These are phyloP conservation scores for Nothophaeocryptopus gaeumannii DNA, from an alignment of 2,329 filamentous ascomycete species.

Conservation along the genomic window DNA sequence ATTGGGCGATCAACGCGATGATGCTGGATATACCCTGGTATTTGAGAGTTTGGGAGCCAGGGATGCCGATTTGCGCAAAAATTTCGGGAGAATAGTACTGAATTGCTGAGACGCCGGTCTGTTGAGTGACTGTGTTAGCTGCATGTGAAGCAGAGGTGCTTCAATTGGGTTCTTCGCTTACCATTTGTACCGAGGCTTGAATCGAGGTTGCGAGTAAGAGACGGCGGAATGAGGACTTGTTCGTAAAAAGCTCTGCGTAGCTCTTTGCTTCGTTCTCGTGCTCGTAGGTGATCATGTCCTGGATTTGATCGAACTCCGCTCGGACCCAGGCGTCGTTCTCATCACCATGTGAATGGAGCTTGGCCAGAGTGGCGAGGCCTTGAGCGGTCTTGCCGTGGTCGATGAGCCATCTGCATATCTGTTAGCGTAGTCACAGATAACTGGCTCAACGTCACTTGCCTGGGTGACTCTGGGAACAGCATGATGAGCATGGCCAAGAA, in stretches of 20 bases:
- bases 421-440: conserved; percentile 36
- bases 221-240: conserved; percentile 65
- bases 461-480: conserved; percentile 64
- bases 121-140: too few species aligned
- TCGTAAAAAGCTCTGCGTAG: conserved; percentile 66
- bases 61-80: conserved; percentile 67
- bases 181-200: conserved; percentile 31
- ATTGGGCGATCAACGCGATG: conserved; percentile 67
- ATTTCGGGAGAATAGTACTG: conserved; percentile 62
- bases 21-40: conserved; percentile 75
- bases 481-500: conserved; percentile 64
- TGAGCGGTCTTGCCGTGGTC: conserved; percentile 64
- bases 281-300: conserved; percentile 63
- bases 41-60: conserved; percentile 61
- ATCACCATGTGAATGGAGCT: conserved; percentile 68
- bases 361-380: conserved; percentile 64
- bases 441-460: conserved; percentile 16
- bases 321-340: conserved; percentile 65
- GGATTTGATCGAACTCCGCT: conserved; percentile 70
- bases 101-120: conserved; percentile 69
- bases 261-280: conserved; percentile 67
- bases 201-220: conserved; percentile 61
- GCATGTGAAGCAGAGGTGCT: too few species aligned
- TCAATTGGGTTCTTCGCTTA: too few species aligned
- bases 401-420: conserved; percentile 62